Percentiles rank a stretch among this genome's conserved stretches.
Conservation (phyloP, 257 asterid species). For the Ballota nigra region DNA sequence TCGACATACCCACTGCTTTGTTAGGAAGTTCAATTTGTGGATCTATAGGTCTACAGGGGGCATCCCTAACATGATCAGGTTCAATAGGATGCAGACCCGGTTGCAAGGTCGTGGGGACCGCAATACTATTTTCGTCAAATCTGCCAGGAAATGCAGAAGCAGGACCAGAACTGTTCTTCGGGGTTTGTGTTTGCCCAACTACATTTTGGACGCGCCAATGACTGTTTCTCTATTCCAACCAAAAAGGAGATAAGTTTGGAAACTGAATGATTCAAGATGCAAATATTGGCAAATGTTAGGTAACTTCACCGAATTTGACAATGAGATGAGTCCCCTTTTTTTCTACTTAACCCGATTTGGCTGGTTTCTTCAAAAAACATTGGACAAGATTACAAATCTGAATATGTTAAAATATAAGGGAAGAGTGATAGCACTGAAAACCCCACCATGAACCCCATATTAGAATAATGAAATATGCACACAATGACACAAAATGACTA, state of each 20-base stretch:
- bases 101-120: constrained; percentile 46
- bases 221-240: constrained; percentile 68
- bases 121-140: constrained; percentile 52
- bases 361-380: neutral
- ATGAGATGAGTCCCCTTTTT: neutral
- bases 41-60: constrained; percentile 44
- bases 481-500: neutral
- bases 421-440: neutral
- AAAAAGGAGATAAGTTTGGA: constrained; percentile 9
- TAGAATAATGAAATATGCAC: neutral
- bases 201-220: constrained; percentile 78
- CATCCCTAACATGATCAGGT: constrained; percentile 50
- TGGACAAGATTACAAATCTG: neutral
- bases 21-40: constrained; percentile 47
- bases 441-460: neutral
- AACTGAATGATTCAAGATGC: constrained; percentile 13
- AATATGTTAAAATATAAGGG: neutral
- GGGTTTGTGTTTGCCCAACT: constrained; percentile 47
- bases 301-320: neutral
- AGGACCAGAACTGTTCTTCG: constrained; percentile 50
- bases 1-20: constrained; percentile 43
- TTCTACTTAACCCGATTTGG: neutral
- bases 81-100: constrained; percentile 54
- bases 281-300: constrained; percentile 8
- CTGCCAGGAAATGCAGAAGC: constrained; percentile 47